Percentiles rank a stretch among this genome's conserved stretches.
Evolutionary conservation across 345 rosid genomes (phyloP).

Genomic region (Diplotaxis tenuifolia): DNA sequence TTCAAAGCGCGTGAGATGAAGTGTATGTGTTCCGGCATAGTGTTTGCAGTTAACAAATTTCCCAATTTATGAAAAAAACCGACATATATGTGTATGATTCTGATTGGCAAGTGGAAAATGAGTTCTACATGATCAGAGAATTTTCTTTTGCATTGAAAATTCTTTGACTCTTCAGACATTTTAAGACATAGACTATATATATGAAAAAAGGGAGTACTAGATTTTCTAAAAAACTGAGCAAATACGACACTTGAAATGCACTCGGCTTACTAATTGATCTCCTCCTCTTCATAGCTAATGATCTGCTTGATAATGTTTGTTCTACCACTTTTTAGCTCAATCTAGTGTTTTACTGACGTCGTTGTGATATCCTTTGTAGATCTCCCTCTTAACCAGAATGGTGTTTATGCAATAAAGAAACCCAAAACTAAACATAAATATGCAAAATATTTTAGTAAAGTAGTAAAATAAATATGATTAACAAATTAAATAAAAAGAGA

Average conservation of each 20-base stretch:
- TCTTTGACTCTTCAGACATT: background rate
- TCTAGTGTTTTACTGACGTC: background rate
- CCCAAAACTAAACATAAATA: background rate
- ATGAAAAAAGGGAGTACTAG: background rate
- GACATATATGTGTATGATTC: background rate
- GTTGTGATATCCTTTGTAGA: background rate
- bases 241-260: background rate
- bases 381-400: background rate
- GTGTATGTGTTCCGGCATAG: background rate
- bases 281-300: background rate
- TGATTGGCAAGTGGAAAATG: background rate
- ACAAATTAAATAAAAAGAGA: background rate
- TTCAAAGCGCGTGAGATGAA: background rate
- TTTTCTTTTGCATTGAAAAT: background rate
- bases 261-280: background rate
- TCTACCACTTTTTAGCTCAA: background rate
- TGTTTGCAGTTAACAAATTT: background rate
- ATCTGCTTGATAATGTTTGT: background rate
- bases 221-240: background rate
- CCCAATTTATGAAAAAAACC: background rate
- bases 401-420: background rate
- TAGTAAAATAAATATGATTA: background rate
- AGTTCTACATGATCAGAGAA: background rate
- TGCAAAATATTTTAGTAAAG: background rate
- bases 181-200: background rate